Evolutionary conservation across 495 filamentous ascomycete genomes (phyloP).

Genomic region (Penicillium paxilli): DNA sequence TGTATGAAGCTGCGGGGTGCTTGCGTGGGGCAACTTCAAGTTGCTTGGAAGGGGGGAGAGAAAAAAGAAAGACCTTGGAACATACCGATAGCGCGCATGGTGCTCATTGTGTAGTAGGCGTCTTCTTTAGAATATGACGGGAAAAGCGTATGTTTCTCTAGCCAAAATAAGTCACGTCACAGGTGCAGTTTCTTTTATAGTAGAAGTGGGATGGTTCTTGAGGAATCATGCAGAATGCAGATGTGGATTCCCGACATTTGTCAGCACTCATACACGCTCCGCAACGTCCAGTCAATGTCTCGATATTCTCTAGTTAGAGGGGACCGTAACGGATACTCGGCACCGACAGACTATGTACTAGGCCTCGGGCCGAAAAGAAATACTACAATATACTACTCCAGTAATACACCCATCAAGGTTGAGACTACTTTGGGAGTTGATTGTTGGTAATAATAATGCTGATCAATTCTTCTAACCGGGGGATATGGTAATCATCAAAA

Average conservation of each 20-base stretch:
- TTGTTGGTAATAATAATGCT: too few species aligned
- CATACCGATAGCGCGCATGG: slow-evolving; percentile 32
- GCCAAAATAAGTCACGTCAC: not conserved
- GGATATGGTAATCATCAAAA: slow-evolving; percentile 25
- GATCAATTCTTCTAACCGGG: slow-evolving; percentile 25
- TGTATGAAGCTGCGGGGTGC: slow-evolving; percentile 6
- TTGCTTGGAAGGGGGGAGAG: not conserved
- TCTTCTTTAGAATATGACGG: not conserved
- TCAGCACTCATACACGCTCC: slow-evolving; percentile 1
- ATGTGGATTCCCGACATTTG: slow-evolving; percentile 9
- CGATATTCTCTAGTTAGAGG: not conserved
- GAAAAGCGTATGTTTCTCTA: not conserved
- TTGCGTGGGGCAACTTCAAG: too few species aligned
- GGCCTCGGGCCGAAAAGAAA: not conserved
- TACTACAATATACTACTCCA: not conserved
- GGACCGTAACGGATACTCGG: not conserved
- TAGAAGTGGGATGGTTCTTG: not conserved
- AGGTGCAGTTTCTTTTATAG: not conserved
- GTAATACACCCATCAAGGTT: too few species aligned
- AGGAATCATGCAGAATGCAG: slow-evolving; percentile 1
- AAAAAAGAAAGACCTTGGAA: not conserved
- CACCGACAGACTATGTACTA: not conserved
- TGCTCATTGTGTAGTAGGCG: slow-evolving; percentile 15
- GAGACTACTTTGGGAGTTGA: too few species aligned
- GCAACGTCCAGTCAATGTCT: not conserved